Percentiles rank a stretch among this genome's conserved stretches.
Evolutionary conservation across 768 basidiomycete genomes (phyloP).

Genomic region (Lactifluus volemus): DNA sequence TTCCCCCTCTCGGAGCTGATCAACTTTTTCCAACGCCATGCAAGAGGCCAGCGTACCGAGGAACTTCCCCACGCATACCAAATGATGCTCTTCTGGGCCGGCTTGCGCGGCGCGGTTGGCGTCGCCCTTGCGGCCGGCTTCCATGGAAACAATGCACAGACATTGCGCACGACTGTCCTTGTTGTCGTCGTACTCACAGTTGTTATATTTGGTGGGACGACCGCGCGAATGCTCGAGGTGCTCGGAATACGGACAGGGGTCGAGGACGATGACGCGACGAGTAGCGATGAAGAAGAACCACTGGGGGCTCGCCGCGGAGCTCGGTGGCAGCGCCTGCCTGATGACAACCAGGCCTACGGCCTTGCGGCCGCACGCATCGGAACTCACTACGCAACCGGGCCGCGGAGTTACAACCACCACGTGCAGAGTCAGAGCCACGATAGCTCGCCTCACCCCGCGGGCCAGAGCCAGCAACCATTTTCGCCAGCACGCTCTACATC

Average conservation of each 20-base stretch:
- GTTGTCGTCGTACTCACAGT: slow-evolving; percentile 95
- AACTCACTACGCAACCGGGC: slow-evolving; percentile 37
- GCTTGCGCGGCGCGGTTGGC: slow-evolving; percentile 91
- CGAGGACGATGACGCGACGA: slow-evolving; percentile 76
- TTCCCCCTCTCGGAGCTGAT: slow-evolving; percentile 93
- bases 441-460: background rate
- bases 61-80: slow-evolving; percentile 97
- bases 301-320: background rate
- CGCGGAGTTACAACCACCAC: slow-evolving; percentile 57
- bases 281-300: slow-evolving; percentile 37
- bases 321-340: slow-evolving; percentile 18
- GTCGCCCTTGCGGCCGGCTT: slow-evolving; percentile 96
- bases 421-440: slow-evolving; percentile 13
- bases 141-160: slow-evolving; percentile 86
- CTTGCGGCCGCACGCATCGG: slow-evolving; percentile 38
- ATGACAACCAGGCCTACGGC: slow-evolving; percentile 26
- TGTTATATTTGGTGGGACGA: slow-evolving; percentile 93
- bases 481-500: slow-evolving; percentile 23
- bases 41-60: slow-evolving; percentile 76
- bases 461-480: background rate
- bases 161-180: slow-evolving; percentile 86
- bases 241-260: slow-evolving; percentile 94
- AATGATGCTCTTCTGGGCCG: slow-evolving; percentile 99
- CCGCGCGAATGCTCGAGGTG: slow-evolving; percentile 91
- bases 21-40: slow-evolving; percentile 85